phyloP scores from a whole-genome alignment of 495 filamentous ascomycete genomes.

The Talaromyces stipitatus region DNA sequence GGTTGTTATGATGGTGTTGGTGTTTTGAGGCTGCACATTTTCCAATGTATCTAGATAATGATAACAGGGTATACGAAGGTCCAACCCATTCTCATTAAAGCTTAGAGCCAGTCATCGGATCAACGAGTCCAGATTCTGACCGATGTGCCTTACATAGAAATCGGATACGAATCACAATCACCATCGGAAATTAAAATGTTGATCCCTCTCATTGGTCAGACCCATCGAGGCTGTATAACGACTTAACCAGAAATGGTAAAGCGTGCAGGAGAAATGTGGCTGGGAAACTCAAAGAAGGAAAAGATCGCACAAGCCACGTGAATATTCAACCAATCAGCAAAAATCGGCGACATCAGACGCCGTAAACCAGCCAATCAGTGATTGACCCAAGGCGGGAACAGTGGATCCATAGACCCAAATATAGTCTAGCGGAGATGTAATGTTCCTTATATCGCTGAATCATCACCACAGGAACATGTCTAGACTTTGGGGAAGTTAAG shows the following conservation, averaged over 20 bases:
- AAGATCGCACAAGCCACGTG: neutral
- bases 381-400: neutral
- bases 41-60: neutral
- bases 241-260: neutral
- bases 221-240: neutral
- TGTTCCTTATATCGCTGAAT: no score
- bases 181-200: neutral
- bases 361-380: neutral
- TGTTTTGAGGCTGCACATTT: neutral
- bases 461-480: neutral
- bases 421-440: neutral
- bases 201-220: neutral
- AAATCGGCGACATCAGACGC: neutral
- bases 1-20: neutral
- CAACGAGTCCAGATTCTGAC: no score
- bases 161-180: neutral
- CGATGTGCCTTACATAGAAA: no score
- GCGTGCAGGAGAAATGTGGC: neutral
- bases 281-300: neutral
- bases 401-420: neutral
- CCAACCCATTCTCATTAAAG: neutral
- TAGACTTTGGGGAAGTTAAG: neutral
- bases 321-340: neutral
- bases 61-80: neutral
- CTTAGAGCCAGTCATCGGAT: no score